These are phyloP conservation scores for Suillus subaureus DNA, from an alignment of 768 basidiomycete species.

Conservation along the genomic window DNA sequence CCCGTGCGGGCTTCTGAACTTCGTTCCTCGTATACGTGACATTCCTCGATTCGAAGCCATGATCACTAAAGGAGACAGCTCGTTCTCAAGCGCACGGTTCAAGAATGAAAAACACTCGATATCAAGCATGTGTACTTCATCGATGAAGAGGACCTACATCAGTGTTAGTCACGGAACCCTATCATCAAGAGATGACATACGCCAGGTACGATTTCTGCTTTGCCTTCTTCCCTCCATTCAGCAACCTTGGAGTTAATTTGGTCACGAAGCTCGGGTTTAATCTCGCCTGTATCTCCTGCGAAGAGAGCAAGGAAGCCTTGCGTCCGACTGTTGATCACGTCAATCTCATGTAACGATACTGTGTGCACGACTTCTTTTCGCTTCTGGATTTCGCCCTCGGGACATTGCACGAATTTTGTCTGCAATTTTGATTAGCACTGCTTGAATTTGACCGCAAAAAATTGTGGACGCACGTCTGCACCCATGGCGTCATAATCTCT, in stretches of 20 bases:
- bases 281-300: constrained; percentile 97
- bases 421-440: constrained; percentile 33
- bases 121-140: constrained; percentile 99
- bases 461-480: constrained; percentile 74
- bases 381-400: constrained; percentile 97
- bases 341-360: constrained; percentile 97
- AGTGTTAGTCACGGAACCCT: background rate
- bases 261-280: constrained; percentile 93
- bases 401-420: constrained; percentile 99
- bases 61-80: constrained; percentile 92
- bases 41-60: constrained; percentile 98
- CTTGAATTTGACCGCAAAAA: background rate
- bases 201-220: constrained; percentile 96
- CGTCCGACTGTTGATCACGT: constrained; percentile 97
- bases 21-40: constrained; percentile 93
- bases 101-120: constrained; percentile 99
- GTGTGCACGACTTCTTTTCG: constrained; percentile 98
- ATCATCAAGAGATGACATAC: constrained; percentile 48
- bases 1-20: constrained; percentile 92
- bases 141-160: constrained; percentile 90
- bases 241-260: constrained; percentile 97
- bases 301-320: constrained; percentile 97
- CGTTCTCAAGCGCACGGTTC: constrained; percentile 93
- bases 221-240: constrained; percentile 98
- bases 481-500: constrained; percentile 99